These are phyloP conservation scores for Pulveroboletus sp. DNA, from an alignment of 768 basidiomycete species.

Conservation along the genomic window DNA sequence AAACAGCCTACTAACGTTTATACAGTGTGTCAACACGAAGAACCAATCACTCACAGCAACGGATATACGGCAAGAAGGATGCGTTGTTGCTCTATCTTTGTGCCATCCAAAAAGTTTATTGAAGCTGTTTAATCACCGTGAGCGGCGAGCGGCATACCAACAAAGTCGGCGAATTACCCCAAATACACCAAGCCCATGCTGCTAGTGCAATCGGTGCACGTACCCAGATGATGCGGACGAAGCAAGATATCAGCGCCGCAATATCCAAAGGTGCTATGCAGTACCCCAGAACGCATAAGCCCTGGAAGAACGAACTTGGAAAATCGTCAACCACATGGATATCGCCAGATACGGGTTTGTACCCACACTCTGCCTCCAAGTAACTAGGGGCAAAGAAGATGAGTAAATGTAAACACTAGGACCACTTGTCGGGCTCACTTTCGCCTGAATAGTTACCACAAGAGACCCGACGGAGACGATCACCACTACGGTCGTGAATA, in stretches of 20 bases:
- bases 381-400: conserved; percentile 42
- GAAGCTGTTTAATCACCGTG: conserved; percentile 52
- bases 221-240: conserved; percentile 81
- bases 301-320: conserved; percentile 89
- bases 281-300: conserved; percentile 90
- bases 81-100: conserved; percentile 86
- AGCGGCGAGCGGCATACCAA: background rate
- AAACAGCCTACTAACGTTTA: conserved; percentile 56
- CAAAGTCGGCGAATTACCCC: conserved; percentile 56
- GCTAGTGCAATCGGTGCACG: conserved; percentile 81
- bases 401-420: background rate
- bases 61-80: conserved; percentile 94
- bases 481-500: conserved; percentile 93
- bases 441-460: conserved; percentile 92
- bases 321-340: background rate
- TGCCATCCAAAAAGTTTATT: conserved; percentile 93
- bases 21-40: background rate
- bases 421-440: conserved; percentile 44
- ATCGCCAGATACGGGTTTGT: background rate
- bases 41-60: conserved; percentile 59
- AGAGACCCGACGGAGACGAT: conserved; percentile 89
- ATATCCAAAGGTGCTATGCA: conserved; percentile 91
- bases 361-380: conserved; percentile 79
- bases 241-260: conserved; percentile 82
- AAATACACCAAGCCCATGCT: conserved; percentile 95